Evolutionary conservation across 306 rosid genomes (phyloP).

Genomic region (Quercus berberidifolia): DNA sequence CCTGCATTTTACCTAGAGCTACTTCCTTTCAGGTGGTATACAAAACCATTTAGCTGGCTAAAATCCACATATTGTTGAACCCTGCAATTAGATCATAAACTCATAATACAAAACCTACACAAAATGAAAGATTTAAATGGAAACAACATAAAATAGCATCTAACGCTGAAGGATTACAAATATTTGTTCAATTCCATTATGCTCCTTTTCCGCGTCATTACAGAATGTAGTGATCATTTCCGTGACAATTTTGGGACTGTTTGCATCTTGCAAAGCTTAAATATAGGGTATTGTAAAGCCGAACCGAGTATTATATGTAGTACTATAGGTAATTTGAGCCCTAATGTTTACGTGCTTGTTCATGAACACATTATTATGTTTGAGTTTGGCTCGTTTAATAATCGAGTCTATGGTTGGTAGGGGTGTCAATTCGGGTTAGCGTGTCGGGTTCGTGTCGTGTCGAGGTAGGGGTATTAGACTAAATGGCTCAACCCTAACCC

Average conservation of each 20-base stretch:
- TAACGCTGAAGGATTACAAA: constrained; percentile 4
- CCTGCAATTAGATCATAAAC: neutral
- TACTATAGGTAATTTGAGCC: no score
- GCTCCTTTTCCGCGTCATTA: neutral
- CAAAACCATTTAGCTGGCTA: neutral
- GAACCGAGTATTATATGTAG: no score
- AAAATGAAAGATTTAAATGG: neutral
- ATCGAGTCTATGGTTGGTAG: no score
- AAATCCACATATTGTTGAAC: constrained; percentile 11
- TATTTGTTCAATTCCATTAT: neutral
- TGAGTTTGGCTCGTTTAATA: no score
- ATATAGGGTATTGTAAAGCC: no score
- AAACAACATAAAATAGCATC: neutral
- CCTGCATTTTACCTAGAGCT: constrained; percentile 8
- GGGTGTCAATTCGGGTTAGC: no score
- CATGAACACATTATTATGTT: no score
- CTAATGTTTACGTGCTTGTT: no score
- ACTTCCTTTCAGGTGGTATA: constrained; percentile 25
- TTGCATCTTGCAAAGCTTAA: constrained; percentile 3
- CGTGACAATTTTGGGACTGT: constrained; percentile 18
- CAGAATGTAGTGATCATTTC: constrained; percentile 9
- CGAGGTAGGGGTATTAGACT: no score
- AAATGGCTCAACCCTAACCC: no score
- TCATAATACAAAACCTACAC: neutral
- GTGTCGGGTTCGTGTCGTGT: no score